phyloP scores from a whole-genome alignment of 2,329 filamentous ascomycete genomes.

The Hypoxylon sp. region DNA sequence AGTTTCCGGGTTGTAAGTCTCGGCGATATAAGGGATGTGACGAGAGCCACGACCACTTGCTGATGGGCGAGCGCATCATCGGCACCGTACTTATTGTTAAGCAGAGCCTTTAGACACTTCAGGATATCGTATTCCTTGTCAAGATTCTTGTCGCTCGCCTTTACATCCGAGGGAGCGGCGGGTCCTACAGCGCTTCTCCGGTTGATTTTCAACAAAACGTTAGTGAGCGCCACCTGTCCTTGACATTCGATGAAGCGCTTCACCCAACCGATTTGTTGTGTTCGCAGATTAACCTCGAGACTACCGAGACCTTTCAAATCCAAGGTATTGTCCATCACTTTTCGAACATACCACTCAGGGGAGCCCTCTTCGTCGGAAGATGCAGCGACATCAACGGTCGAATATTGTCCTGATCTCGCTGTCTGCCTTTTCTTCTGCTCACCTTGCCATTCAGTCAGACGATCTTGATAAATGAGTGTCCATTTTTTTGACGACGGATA shows the following conservation, averaged over 20 bases:
- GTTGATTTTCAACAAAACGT: constrained; percentile 93
- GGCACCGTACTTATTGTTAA: constrained; percentile 99
- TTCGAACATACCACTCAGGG: constrained; percentile 97
- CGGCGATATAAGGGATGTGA: constrained; percentile 87
- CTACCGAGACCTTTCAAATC: constrained; percentile 92
- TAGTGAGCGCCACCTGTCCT: constrained; percentile 95
- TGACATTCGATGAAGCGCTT: constrained; percentile 97
- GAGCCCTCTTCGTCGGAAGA: constrained; percentile 94
- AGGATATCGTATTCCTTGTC: constrained; percentile 97
- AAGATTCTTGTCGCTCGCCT: constrained; percentile 79
- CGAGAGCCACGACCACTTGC: constrained; percentile 89
- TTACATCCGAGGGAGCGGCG: constrained; percentile 70
- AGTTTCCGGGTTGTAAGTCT: constrained; percentile 93
- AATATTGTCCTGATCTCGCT: constrained; percentile 78
- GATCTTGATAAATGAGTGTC: constrained; percentile 96
- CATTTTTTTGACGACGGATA: constrained; percentile 97
- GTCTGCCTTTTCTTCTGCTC: constrained; percentile 90
- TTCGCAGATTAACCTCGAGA: constrained; percentile 92
- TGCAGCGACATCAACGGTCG: constrained; percentile 77
- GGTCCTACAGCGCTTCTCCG: constrained; percentile 84
- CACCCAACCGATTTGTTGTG: constrained; percentile 98
- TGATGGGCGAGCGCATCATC: constrained; percentile 94
- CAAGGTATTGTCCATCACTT: constrained; percentile 95
- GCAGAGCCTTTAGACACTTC: constrained; percentile 95
- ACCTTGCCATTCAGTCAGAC: constrained; percentile 91